phyloP scores from a whole-genome alignment of 768 basidiomycete genomes.

The Cantharellus cinnabarinus region DNA sequence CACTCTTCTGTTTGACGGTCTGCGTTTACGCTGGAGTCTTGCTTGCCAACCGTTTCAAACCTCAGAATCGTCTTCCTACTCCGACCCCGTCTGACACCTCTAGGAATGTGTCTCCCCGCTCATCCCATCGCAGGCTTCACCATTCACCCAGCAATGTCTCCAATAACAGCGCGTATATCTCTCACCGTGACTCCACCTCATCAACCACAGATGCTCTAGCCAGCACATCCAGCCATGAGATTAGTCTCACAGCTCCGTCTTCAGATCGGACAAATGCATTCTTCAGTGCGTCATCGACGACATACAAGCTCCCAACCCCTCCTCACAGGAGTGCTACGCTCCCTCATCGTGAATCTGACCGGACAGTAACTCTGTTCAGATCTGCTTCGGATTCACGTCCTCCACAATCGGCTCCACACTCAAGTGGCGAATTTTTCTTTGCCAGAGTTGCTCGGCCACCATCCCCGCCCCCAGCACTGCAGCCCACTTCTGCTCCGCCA shows the following conservation, averaged over 20 bases:
- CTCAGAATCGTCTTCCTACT: not conserved
- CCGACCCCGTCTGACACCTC: not conserved
- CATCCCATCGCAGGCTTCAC: not conserved
- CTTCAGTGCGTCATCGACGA: not conserved
- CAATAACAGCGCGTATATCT: not conserved
- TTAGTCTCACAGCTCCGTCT: not conserved
- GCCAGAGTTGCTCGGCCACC: not conserved
- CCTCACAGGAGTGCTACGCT: not conserved
- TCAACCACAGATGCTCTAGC: not conserved
- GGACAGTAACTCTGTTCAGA: not conserved
- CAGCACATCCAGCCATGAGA: not conserved
- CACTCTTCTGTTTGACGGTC: not conserved
- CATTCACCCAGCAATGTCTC: not conserved
- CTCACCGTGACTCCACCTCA: not conserved
- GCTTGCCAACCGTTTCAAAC: not conserved
- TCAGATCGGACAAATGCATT: not conserved
- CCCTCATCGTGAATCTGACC: not conserved
- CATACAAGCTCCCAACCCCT: not conserved
- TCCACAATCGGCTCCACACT: not conserved
- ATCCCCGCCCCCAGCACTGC: not conserved
- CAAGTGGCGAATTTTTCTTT: not conserved
- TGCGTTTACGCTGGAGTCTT: not conserved
- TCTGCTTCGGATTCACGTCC: not conserved
- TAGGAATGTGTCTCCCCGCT: not conserved
- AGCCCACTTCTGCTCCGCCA: not conserved